These are phyloP conservation scores for Plantago ovata DNA, from an alignment of 257 asterid species.

Conservation along the genomic window DNA sequence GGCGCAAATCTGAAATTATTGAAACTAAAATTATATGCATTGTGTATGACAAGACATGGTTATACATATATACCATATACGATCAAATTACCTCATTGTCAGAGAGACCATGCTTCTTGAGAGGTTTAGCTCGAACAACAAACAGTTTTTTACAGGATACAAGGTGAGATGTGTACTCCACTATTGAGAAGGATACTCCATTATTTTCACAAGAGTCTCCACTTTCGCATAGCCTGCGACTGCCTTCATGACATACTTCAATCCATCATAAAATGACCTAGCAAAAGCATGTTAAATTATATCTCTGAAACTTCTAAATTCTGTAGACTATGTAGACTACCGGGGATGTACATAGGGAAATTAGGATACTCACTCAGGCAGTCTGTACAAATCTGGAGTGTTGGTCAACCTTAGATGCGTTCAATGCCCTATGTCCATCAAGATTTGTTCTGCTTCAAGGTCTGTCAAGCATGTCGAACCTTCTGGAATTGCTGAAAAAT, in stretches of 20 bases:
- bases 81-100: slow-evolving; percentile 64
- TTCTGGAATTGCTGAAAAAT: too few species aligned
- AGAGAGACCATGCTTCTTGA: slow-evolving; percentile 62
- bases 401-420: too few species aligned
- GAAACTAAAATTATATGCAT: slow-evolving; percentile 14
- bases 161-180: too few species aligned
- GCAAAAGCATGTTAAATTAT: not conserved
- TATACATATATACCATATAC: not conserved
- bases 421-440: too few species aligned
- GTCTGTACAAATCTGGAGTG: too few species aligned
- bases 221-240: slow-evolving; percentile 41
- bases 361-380: too few species aligned
- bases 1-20: slow-evolving; percentile 67
- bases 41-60: not conserved
- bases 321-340: too few species aligned
- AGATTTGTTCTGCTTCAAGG: too few species aligned
- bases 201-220: slow-evolving; percentile 49
- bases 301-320: too few species aligned
- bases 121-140: slow-evolving; percentile 64
- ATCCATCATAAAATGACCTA: slow-evolving; percentile 75
- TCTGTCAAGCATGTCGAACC: too few species aligned
- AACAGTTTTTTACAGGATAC: slow-evolving; percentile 21
- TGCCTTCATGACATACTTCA: slow-evolving; percentile 61
- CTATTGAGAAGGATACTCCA: slow-evolving; percentile 67
- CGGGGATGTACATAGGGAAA: too few species aligned